Percentiles rank a stretch among this genome's conserved stretches.
Conservation (phyloP, 768 basidiomycete species). For the Russula sp. region DNA sequence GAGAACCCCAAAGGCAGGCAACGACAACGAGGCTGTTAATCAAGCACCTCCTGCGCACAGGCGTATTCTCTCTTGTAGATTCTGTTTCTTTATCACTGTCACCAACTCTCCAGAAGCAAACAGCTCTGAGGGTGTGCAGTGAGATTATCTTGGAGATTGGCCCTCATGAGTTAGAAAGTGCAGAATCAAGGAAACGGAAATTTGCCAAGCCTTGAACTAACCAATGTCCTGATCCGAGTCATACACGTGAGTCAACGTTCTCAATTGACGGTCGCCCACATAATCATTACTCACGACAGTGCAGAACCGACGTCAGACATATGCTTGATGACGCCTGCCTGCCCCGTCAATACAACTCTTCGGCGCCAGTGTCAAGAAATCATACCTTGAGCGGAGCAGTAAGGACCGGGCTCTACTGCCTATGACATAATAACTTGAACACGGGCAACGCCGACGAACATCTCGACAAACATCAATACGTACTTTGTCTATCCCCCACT, state of each 20-base stretch:
- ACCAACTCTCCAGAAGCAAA: conserved; percentile 35
- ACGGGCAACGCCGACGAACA: neutral
- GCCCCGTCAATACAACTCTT: neutral
- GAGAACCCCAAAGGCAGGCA: conserved; percentile 40
- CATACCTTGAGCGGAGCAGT: conserved; percentile 24
- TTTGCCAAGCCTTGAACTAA: neutral
- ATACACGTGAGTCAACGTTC: neutral
- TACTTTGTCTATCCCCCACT: conserved; percentile 38
- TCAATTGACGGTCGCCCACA: neutral
- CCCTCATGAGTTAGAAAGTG: neutral
- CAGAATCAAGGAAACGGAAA: neutral
- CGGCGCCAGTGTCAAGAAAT: neutral
- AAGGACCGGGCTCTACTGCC: conserved; percentile 4
- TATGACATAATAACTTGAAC: neutral
- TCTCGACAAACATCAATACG: conserved; percentile 17
- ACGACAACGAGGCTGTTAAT: conserved; percentile 27
- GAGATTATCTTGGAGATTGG: conserved; percentile 38
- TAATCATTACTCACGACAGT: conserved; percentile 16
- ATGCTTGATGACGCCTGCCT: conserved; percentile 18
- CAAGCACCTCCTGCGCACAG: neutral
- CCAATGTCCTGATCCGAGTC: conserved; percentile 18
- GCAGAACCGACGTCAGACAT: conserved; percentile 17
- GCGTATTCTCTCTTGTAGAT: neutral
- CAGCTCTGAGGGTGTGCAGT: conserved; percentile 40
- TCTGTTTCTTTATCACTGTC: neutral